Percentiles rank a stretch among this genome's conserved stretches.
Evolutionary conservation across 2,329 filamentous ascomycete species (phyloP).

Genomic region (Diaporthe helianthi): DNA sequence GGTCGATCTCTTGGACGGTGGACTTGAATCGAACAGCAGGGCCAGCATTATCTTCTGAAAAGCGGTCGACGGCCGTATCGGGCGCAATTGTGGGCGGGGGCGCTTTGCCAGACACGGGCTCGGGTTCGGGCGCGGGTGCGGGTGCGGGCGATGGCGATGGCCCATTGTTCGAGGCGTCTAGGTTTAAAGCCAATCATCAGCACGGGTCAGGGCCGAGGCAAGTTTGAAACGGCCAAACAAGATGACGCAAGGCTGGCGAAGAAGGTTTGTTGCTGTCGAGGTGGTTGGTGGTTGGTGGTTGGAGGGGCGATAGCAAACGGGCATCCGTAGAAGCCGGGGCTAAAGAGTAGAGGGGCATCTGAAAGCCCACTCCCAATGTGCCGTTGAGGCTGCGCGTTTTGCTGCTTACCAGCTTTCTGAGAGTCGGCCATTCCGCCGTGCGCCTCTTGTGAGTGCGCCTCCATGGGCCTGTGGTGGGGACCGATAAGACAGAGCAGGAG

Average conservation of each 20-base stretch:
- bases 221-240: constrained; percentile 3
- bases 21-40: constrained; percentile 75
- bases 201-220: constrained; percentile 8
- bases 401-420: constrained; percentile 30
- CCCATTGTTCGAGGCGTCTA: constrained; percentile 30
- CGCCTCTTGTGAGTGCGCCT: constrained; percentile 34
- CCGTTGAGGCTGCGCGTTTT: constrained; percentile 12
- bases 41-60: constrained; percentile 42
- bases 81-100: constrained; percentile 10
- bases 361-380: not conserved
- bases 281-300: not conserved
- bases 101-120: not conserved
- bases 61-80: constrained; percentile 35
- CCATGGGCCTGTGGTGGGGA: constrained; percentile 20
- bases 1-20: constrained; percentile 72
- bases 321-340: constrained; percentile 29
- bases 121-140: not conserved
- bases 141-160: too few relatives aligned
- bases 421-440: constrained; percentile 28
- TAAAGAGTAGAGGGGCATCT: constrained; percentile 24
- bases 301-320: constrained; percentile 17
- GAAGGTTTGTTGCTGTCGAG: constrained; percentile 3
- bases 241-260: not conserved
- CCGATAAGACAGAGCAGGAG: not conserved
- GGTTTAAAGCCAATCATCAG: constrained; percentile 1